A percentile compares a stretch with the other conserved stretches of the same genome.
Conservation (phyloP, 2,329 filamentous ascomycete species). For the Diaporthe velutina region DNA sequence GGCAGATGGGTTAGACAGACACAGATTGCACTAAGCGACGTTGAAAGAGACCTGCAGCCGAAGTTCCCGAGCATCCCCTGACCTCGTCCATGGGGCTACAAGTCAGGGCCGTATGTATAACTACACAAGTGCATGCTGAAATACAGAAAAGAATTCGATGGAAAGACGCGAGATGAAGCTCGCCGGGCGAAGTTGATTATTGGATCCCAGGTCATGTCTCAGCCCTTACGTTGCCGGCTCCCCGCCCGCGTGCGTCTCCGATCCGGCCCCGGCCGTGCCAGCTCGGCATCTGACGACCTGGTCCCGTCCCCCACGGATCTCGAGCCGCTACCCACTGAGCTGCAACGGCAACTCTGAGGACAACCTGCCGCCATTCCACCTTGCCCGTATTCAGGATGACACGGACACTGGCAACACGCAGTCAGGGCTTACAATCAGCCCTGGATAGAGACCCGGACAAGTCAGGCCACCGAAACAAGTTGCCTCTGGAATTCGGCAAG, state of each 20-base stretch:
- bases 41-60: no score
- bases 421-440: neutral
- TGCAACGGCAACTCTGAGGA: neutral
- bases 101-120: neutral
- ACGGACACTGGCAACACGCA: neutral
- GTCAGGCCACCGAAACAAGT: neutral
- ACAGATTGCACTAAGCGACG: neutral
- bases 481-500: slow-evolving; percentile 49
- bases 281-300: neutral
- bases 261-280: slow-evolving; percentile 13
- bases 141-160: neutral
- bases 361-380: neutral
- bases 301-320: neutral
- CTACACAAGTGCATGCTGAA: neutral
- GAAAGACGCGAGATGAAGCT: neutral
- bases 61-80: neutral
- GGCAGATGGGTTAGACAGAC: neutral
- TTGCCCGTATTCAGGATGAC: neutral
- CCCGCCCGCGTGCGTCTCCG: neutral
- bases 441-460: neutral
- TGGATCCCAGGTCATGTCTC: neutral
- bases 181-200: neutral
- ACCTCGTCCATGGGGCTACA: neutral
- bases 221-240: neutral
- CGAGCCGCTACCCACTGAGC: no score